Evolutionary conservation across 371 early-diverging fungal genomes (phyloP).

Genomic region (Mortierella sp.): DNA sequence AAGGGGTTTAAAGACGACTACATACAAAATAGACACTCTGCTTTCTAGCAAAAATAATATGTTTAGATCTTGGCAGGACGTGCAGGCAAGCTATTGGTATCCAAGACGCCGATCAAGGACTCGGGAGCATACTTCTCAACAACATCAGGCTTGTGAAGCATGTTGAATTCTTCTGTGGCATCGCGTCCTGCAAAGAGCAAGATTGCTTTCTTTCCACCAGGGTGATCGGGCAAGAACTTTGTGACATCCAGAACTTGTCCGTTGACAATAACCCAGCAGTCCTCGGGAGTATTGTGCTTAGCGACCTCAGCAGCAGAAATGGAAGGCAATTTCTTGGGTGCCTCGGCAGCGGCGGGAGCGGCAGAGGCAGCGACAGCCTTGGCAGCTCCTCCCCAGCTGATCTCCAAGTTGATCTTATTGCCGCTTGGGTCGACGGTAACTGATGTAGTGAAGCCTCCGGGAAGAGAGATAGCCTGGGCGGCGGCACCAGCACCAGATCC

Average conservation of each 20-base stretch:
- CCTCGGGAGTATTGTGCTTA: constrained; percentile 89
- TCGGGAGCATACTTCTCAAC: constrained; percentile 90
- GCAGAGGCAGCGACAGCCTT: constrained; percentile 45
- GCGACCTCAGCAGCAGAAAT: constrained; percentile 81
- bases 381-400: constrained; percentile 62
- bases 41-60: background rate
- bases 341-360: constrained; percentile 44
- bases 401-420: constrained; percentile 75
- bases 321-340: constrained; percentile 56
- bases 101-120: constrained; percentile 80
- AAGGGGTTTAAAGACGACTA: background rate
- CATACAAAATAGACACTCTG: background rate
- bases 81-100: constrained; percentile 61
- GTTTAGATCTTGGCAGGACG: constrained; percentile 55
- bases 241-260: constrained; percentile 95
- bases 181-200: constrained; percentile 87
- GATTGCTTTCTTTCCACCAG: constrained; percentile 90
- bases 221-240: constrained; percentile 90
- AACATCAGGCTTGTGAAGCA: constrained; percentile 91
- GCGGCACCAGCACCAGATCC: constrained; percentile 63
- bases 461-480: constrained; percentile 71
- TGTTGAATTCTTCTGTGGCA: constrained; percentile 92
- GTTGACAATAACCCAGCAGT: constrained; percentile 96
- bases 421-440: constrained; percentile 63
- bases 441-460: constrained; percentile 69